Percentiles rank a stretch among this genome's conserved stretches.
phyloP scores from a whole-genome alignment of 768 basidiomycete species.

The Tulasnella sp. region DNA sequence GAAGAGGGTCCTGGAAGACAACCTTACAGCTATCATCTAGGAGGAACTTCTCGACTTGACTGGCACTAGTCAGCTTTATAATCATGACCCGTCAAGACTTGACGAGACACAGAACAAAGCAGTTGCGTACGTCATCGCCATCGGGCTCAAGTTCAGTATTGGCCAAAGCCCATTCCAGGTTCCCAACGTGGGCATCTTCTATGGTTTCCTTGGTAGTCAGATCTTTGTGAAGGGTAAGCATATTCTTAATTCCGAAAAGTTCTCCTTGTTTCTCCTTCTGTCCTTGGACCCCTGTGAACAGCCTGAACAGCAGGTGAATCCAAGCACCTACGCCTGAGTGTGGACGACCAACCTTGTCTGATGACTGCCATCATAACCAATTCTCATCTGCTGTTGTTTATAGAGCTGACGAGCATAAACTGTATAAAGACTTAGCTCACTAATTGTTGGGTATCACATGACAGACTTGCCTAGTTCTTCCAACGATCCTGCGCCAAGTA shows the following conservation, averaged over 20 bases:
- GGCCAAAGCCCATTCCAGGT: conserved; percentile 77
- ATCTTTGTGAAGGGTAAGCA: conserved; percentile 72
- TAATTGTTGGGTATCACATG: neutral
- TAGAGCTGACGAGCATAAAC: conserved; percentile 88
- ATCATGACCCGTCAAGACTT: neutral
- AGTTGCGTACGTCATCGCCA: conserved; percentile 31
- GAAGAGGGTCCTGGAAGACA: neutral
- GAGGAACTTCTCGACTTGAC: conserved; percentile 58
- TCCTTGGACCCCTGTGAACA: conserved; percentile 80
- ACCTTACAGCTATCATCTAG: conserved; percentile 58
- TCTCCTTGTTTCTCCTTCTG: conserved; percentile 72
- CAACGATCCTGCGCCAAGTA: conserved; percentile 75
- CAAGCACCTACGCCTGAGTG: neutral
- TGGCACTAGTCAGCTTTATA: neutral
- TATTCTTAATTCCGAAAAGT: conserved; percentile 80
- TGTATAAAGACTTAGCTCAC: conserved; percentile 35
- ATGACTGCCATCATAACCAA: conserved; percentile 77
- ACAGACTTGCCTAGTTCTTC: conserved; percentile 18
- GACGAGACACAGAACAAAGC: conserved; percentile 29
- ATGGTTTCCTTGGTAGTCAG: conserved; percentile 78
- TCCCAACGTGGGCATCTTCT: conserved; percentile 65
- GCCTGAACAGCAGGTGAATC: conserved; percentile 43
- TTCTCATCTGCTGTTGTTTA: conserved; percentile 92
- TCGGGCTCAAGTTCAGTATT: conserved; percentile 53
- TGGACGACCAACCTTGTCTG: conserved; percentile 60